Evolutionary conservation across 1,139 yeast species (phyloP).

Genomic region (Geotrichum aggregatum): DNA sequence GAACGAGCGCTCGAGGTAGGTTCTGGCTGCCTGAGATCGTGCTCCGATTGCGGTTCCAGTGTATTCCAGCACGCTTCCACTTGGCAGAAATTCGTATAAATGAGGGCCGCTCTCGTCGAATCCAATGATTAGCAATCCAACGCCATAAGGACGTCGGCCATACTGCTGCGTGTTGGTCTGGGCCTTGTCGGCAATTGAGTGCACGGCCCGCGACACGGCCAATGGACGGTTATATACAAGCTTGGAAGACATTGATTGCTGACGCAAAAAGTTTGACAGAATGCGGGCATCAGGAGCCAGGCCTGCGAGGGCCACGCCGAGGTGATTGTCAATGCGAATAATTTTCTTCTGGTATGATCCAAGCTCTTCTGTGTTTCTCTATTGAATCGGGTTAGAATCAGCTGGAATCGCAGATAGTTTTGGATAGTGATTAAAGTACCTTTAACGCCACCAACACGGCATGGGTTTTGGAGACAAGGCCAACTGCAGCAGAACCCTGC

Average conservation of each 20-base stretch:
- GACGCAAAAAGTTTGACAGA: slow-evolving; percentile 78
- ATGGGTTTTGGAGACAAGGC: slow-evolving; percentile 76
- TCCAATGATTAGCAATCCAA: slow-evolving; percentile 88
- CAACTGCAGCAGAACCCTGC: slow-evolving; percentile 97
- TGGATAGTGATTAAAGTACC: slow-evolving; percentile 27
- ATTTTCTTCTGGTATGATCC: slow-evolving; percentile 95
- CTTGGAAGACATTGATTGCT: slow-evolving; percentile 84
- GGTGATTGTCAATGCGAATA: slow-evolving; percentile 84
- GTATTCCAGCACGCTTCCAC: slow-evolving; percentile 89
- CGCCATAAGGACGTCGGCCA: slow-evolving; percentile 97
- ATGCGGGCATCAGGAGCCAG: slow-evolving; percentile 98
- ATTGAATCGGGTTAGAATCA: background rate
- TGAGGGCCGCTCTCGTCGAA: slow-evolving; percentile 93
- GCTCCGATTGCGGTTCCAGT: slow-evolving; percentile 97
- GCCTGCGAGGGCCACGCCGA: slow-evolving; percentile 95
- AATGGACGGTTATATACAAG: slow-evolving; percentile 87
- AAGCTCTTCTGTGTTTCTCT: slow-evolving; percentile 90
- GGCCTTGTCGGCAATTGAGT: slow-evolving; percentile 90
- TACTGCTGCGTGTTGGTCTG: slow-evolving; percentile 94
- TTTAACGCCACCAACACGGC: slow-evolving; percentile 91
- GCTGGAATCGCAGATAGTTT: background rate
- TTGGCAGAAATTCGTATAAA: slow-evolving; percentile 89
- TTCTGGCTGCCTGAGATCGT: slow-evolving; percentile 95
- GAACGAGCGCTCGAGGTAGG: slow-evolving; percentile 83
- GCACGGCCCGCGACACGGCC: slow-evolving; percentile 77